These are phyloP conservation scores for Ambrosia artemisiifolia DNA, from an alignment of 129 eudicot species.

Conservation along the genomic window DNA sequence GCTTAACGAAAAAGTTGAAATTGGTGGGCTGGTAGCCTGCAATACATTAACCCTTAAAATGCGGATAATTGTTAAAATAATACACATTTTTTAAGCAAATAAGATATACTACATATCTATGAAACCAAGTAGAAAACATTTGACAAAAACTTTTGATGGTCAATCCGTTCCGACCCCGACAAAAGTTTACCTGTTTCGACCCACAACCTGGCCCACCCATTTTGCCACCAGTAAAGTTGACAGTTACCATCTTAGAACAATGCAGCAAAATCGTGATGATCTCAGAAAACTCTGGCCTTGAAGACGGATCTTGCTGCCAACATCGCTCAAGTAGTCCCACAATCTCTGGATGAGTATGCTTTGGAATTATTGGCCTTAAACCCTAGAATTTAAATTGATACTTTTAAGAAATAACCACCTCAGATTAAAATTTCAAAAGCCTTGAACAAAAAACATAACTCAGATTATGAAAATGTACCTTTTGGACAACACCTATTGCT, in stretches of 20 bases:
- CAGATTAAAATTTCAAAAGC: not conserved
- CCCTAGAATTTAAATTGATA: conserved; percentile 35
- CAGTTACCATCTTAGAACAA: conserved; percentile 48
- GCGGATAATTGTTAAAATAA: not conserved
- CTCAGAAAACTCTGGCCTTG: conserved; percentile 59
- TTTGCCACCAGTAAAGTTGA: not conserved
- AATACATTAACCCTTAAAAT: not conserved
- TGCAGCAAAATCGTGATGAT: conserved; percentile 42
- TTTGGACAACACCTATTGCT: conserved; percentile 59
- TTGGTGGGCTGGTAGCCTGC: not conserved
- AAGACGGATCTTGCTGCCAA: conserved; percentile 55
- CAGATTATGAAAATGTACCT: conserved; percentile 36
- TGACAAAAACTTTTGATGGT: not conserved
- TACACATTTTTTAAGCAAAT: not conserved
- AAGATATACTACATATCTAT: not conserved
- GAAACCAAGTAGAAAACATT: not conserved
- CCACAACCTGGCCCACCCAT: not conserved
- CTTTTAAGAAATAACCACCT: not conserved
- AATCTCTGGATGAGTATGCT: conserved; percentile 41
- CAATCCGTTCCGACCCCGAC: not conserved
- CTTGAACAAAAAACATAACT: not conserved
- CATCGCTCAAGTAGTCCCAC: conserved; percentile 45
- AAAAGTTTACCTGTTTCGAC: not conserved
- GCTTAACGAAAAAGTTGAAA: not conserved
- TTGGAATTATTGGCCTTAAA: conserved; percentile 51